Conservation (phyloP, 2,329 filamentous ascomycete species). For the Trichoderma lentiforme region DNA sequence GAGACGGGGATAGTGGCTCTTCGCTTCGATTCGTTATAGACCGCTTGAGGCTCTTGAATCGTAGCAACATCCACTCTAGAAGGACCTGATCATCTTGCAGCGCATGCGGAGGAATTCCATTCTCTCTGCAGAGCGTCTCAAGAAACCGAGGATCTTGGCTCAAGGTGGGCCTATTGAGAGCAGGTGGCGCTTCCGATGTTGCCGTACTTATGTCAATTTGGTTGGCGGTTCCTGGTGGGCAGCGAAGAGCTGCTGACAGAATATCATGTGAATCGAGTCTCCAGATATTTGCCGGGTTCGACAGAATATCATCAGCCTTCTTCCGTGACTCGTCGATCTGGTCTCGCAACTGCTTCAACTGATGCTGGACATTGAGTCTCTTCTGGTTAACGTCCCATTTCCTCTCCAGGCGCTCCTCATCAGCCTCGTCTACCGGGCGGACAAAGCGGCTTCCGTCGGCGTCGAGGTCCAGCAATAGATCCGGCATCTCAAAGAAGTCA, state of each 20-base stretch:
- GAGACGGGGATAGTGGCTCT: constrained; percentile 4
- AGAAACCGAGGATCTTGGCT: constrained; percentile 17
- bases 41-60: constrained; percentile 22
- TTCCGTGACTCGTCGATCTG: constrained; percentile 28
- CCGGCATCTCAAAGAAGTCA: constrained; percentile 40
- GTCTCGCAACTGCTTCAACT: constrained; percentile 31
- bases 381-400: constrained; percentile 30
- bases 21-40: constrained; percentile 5
- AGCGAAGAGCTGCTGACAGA: constrained; percentile 38
- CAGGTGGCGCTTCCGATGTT: neutral
- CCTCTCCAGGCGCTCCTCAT: constrained; percentile 33
- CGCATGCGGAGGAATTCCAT: constrained; percentile 32
- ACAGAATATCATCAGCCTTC: constrained; percentile 26
- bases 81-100: constrained; percentile 30
- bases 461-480: constrained; percentile 51
- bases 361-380: constrained; percentile 25
- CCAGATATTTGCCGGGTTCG: constrained; percentile 32
- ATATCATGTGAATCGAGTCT: constrained; percentile 43
- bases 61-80: constrained; percentile 37
- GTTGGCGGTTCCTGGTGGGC: constrained; percentile 17
- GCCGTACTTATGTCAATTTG: neutral
- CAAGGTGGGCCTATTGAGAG: neutral
- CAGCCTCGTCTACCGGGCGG: constrained; percentile 37
- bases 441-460: constrained; percentile 44
- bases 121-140: constrained; percentile 25